Base-by-base conservation (phyloP, 2,329 filamentous ascomycete species). In the Blumeriella jaapii region DNA sequence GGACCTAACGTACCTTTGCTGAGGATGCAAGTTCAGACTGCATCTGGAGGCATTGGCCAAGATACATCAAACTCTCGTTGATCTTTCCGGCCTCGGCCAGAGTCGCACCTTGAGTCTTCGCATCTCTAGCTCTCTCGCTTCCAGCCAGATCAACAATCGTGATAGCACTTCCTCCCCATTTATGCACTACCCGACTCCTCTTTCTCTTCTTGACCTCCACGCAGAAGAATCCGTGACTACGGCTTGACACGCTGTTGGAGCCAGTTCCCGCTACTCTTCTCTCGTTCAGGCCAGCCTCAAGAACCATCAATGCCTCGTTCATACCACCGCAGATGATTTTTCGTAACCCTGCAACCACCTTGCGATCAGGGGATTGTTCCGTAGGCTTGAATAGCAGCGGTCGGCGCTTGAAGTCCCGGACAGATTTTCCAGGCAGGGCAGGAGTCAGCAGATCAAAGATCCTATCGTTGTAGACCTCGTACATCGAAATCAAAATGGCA, bases 401-500 rank as follows among this genome's bases (percentile, higher is more conserved):
- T 17, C 87, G 74, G n/a, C 91, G 76, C 32, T 78, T 69, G 45
- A 69, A 67, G 39, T 84, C 78, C 49, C 83, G 85, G 2, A 74
- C 78, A 4, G 68, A 67, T 22, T 69, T 69, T 0, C 67, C 67
- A 42, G 70, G 70, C 14, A 66, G 60, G 2, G 72, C 69, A 0
- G 74, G 71, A 0, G 80, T 82, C 1, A 98, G 66, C 0, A 98
- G 74, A 52, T 98, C 91, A 56, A 93, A 96, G 47, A 98, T 96
- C 22, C 87, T 78, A 60, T 98, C 89, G 54, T 98, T 98, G 64
- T 98, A 95, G 1, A 98, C 89, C 58, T 98, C 91, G 59, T 96
- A 96, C 87, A 98, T 98, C 35, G 86, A 94, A 14, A 98, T 69
- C 8, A 98, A 65, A 35, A 98, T 76, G 4, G 82, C 80, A 50